Base-by-base conservation (phyloP, 2,329 filamentous ascomycete genomes). In the Cercospora sp. region DNA sequence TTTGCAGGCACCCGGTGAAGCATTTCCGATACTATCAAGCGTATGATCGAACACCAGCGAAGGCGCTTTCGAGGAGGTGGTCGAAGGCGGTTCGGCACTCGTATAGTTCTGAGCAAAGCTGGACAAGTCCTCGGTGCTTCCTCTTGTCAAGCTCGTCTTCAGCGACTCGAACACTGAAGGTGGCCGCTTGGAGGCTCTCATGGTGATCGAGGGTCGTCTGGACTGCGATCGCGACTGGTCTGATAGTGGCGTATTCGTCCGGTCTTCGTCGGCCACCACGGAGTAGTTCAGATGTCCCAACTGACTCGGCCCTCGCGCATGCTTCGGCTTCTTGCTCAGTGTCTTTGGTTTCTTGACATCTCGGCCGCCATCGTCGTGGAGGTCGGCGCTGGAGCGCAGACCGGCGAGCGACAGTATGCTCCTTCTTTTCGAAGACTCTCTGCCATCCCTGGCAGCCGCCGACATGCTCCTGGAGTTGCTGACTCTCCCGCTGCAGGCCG, bases 111-210 rank as follows among this genome's bases (percentile, higher is more conserved):
- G 60, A 18, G 65, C 65, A 30, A 67, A 59, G 30, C 64, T 53
- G 53, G 59, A 51, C 60, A 72, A 60, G 51, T 86, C 84, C 48
- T 86, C 85, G 31, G 84, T 84, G 63, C 81, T 76, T 5, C 83
- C 83, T 63, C 84, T 84, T 10, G 66, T 68, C 60, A 85, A 78
- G 40, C 83, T 85, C 58, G 71, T 64, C 68, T 84, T 83, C 61
- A 89, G 78, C 1, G 87, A 89, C 45, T 86, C 86, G 75, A 89
- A 65, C 7, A 65, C 64, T 13, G 64, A 65, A n/a, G 64, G 64
- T 30, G 64, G 64, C 7, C 64, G 64, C 64, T 65, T 65, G 16
- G 57, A 28, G n/a, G 20, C 30, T 48, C 58, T 60, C 64, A 65
- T 55, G 58, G 57, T 88, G 28, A 88, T 81, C 3, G 87, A 88